These are phyloP conservation scores for Crucibulum laeve DNA, from an alignment of 768 basidiomycete genomes.

Conservation along the genomic window DNA sequence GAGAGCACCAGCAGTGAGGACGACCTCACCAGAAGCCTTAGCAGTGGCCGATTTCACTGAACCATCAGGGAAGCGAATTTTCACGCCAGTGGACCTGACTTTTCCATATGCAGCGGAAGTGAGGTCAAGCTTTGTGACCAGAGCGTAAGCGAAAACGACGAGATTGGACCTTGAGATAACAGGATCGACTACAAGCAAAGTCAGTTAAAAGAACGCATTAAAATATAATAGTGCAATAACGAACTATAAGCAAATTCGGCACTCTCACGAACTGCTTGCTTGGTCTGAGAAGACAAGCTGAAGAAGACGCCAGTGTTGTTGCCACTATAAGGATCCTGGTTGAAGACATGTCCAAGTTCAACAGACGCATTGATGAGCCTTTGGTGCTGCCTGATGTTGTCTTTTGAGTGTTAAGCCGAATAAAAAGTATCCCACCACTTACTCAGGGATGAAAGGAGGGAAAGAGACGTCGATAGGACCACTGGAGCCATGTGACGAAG, in stretches of 20 bases:
- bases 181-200: constrained; percentile 18
- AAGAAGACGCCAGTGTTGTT: constrained; percentile 22
- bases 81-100: constrained; percentile 16
- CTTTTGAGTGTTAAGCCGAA: neutral
- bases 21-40: constrained; percentile 18
- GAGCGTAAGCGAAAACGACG: constrained; percentile 16
- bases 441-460: constrained; percentile 24
- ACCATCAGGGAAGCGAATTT: constrained; percentile 20
- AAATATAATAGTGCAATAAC: neutral
- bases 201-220: neutral
- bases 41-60: constrained; percentile 12
- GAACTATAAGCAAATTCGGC: constrained; percentile 27
- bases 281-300: constrained; percentile 20
- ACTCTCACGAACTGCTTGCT: constrained; percentile 16
- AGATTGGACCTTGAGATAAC: constrained; percentile 17
- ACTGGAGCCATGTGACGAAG: constrained; percentile 16
- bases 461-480: constrained; percentile 25
- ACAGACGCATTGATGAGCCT: constrained; percentile 24
- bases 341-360: constrained; percentile 25
- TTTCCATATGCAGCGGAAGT: neutral
- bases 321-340: constrained; percentile 22
- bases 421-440: constrained; percentile 2
- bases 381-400: constrained; percentile 18
- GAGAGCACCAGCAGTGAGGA: constrained; percentile 24
- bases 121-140: constrained; percentile 16